Percentiles rank a stretch among this genome's conserved stretches.
Evolutionary conservation across 768 basidiomycete species (phyloP).

Genomic region (Porpolomopsis calyptriformis): DNA sequence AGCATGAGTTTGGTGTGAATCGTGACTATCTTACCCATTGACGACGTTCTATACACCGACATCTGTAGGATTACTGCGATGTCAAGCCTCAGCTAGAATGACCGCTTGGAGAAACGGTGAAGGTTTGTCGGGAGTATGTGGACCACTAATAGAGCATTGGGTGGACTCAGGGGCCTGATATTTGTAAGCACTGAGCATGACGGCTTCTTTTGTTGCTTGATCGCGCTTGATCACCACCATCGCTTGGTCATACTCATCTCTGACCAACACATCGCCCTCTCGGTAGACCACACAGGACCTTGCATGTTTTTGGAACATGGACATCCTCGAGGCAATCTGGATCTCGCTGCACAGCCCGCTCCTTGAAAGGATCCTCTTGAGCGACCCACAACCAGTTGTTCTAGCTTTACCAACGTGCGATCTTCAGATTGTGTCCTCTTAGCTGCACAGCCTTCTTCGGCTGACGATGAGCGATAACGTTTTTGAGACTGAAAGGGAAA

Average conservation of each 20-base stretch:
- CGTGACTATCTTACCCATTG: no score
- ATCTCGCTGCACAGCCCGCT: conserved; percentile 7
- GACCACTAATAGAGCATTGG: no score
- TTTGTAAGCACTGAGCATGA: no score
- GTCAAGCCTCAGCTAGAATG: no score
- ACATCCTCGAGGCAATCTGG: conserved; percentile 6
- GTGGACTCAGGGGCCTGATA: no score
- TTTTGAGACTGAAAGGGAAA: no score
- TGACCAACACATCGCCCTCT: conserved; percentile 6
- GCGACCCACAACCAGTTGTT: conserved; percentile 4
- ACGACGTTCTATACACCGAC: no score
- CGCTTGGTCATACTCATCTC: conserved; percentile 6
- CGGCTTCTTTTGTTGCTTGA: neutral
- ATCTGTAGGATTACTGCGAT: no score
- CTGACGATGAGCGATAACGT: neutral
- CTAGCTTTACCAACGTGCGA: neutral
- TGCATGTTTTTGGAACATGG: conserved; percentile 7
- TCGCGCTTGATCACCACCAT: neutral
- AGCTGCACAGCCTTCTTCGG: neutral
- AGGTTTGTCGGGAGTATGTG: no score
- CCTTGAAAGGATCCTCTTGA: conserved; percentile 4
- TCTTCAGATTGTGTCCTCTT: neutral
- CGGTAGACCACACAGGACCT: conserved; percentile 6
- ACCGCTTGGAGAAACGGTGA: no score
- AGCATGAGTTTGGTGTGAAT: no score